Evolutionary conservation across 2,329 filamentous ascomycete genomes (phyloP).

Genomic region (Calonectria naviculata): DNA sequence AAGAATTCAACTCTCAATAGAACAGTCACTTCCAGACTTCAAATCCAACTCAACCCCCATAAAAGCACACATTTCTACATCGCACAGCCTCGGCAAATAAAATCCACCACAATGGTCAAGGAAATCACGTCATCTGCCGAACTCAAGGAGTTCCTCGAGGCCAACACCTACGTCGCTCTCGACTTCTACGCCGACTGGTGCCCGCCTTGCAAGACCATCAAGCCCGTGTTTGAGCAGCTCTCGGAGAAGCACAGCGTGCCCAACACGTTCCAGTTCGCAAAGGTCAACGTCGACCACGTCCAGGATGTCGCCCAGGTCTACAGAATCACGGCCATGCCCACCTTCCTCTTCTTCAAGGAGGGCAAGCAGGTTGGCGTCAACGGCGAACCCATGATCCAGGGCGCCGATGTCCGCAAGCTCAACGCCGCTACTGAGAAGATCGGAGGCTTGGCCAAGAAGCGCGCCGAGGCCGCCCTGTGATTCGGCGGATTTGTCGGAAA

Average conservation of each 20-base stretch:
- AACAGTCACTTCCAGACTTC: not conserved
- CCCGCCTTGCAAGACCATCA: slow-evolving; percentile 60
- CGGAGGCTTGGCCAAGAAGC: slow-evolving; percentile 48
- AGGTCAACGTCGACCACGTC: slow-evolving; percentile 91
- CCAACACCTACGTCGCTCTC: slow-evolving; percentile 55
- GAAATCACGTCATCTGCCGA: slow-evolving; percentile 45
- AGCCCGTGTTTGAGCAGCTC: slow-evolving; percentile 53
- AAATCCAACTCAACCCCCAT: not conserved
- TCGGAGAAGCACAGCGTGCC: slow-evolving; percentile 41
- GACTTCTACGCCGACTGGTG: slow-evolving; percentile 66
- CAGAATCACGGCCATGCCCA: slow-evolving; percentile 91
- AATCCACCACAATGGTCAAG: slow-evolving; percentile 38
- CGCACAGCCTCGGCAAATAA: not conserved
- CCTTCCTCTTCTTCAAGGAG: slow-evolving; percentile 88
- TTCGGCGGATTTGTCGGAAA: not conserved
- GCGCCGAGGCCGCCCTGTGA: slow-evolving; percentile 30
- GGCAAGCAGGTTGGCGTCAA: slow-evolving; percentile 42
- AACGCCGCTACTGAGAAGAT: slow-evolving; percentile 51
- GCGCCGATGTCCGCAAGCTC: slow-evolving; percentile 46
- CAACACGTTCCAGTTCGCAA: slow-evolving; percentile 79
- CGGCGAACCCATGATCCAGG: slow-evolving; percentile 47
- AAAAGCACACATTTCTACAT: not conserved
- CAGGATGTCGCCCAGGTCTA: slow-evolving; percentile 80
- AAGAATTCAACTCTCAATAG: not conserved
- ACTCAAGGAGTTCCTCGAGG: slow-evolving; percentile 50